Evolutionary conservation across 73 alveolate species (phyloP).

Genomic region (Effrenium voratum): DNA sequence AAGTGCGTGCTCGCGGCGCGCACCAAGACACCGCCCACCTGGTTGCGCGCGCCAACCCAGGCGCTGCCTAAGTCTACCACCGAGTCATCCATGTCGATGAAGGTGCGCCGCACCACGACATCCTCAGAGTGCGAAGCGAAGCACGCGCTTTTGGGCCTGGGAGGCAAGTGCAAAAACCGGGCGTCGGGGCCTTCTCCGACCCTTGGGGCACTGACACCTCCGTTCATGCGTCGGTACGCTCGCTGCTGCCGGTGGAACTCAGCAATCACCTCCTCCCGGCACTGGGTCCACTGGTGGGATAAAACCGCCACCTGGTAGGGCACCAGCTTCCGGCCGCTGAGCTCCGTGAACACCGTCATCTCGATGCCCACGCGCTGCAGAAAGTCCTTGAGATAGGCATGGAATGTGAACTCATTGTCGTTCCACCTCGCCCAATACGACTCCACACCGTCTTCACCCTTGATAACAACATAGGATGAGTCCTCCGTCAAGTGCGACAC

Average conservation of each 20-base stretch:
- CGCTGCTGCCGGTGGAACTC: conserved; percentile 69
- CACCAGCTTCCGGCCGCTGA: conserved; percentile 54
- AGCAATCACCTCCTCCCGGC: conserved; percentile 21
- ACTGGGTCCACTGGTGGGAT: conserved; percentile 20
- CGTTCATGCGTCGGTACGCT: conserved; percentile 69
- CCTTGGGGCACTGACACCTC: conserved; percentile 78
- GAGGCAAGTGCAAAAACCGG: conserved; percentile 27
- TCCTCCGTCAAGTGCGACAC: not conserved
- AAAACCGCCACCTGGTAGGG: conserved; percentile 67
- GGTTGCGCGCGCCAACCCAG: conserved; percentile 51
- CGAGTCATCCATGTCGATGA: conserved; percentile 53
- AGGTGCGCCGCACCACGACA: conserved; percentile 46
- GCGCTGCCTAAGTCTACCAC: conserved; percentile 44
- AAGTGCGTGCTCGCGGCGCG: conserved; percentile 22
- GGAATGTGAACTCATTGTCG: conserved; percentile 17
- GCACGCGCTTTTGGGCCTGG: conserved; percentile 53
- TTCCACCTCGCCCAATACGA: conserved; percentile 66
- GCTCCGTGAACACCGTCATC: conserved; percentile 32
- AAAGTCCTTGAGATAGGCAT: conserved; percentile 18
- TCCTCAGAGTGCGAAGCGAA: conserved; percentile 3
- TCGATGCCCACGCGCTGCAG: conserved; percentile 9
- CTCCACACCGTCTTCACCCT: conserved; percentile 57
- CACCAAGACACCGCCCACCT: conserved; percentile 44
- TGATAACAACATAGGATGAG: not conserved
- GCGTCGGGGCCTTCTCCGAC: conserved; percentile 63